These are phyloP conservation scores for Candida dendrica DNA, from an alignment of 805 yeast species.

Conservation along the genomic window DNA sequence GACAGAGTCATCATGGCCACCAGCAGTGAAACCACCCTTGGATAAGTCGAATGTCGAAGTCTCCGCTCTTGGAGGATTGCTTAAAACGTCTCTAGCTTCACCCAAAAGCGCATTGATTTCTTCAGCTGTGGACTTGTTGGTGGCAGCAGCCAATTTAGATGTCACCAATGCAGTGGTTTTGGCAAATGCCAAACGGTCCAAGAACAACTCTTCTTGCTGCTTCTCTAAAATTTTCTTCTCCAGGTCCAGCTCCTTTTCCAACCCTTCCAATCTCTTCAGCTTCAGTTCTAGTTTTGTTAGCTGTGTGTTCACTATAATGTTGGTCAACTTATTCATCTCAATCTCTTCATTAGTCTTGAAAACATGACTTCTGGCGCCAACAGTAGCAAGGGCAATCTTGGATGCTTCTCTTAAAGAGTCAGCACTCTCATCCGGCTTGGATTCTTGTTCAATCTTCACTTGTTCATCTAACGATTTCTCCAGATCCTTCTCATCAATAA, in stretches of 20 bases:
- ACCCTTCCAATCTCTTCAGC: constrained; percentile 45
- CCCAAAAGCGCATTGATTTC: constrained; percentile 12
- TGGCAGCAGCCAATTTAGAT: constrained; percentile 35
- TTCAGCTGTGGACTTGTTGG: constrained; percentile 20
- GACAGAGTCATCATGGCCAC: constrained; percentile 16
- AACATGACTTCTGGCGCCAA: constrained; percentile 73
- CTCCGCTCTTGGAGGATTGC: constrained; percentile 24
- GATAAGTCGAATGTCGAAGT: constrained; percentile 19
- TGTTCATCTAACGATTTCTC: constrained; percentile 13
- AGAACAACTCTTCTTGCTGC: constrained; percentile 59
- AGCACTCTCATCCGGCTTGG: constrained; percentile 3
- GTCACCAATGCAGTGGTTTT: constrained; percentile 47
- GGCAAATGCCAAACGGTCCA: constrained; percentile 61
- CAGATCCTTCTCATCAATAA: constrained; percentile 18
- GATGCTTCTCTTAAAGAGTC: constrained; percentile 48
- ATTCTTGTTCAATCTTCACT: constrained; percentile 12
- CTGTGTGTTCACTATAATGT: constrained; percentile 54
- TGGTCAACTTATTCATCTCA: constrained; percentile 56
- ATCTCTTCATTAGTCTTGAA: constrained; percentile 78
- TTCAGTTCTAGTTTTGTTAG: constrained; percentile 60
- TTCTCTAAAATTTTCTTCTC: constrained; percentile 53
- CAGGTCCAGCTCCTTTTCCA: constrained; percentile 59
- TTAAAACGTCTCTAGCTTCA: constrained; percentile 20
- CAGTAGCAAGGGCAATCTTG: constrained; percentile 61
- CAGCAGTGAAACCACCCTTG: constrained; percentile 9